Percentiles rank a stretch among this genome's conserved stretches.
Evolutionary conservation across 371 early-diverging fungal genomes (phyloP).

Genomic region (Circinella minor): DNA sequence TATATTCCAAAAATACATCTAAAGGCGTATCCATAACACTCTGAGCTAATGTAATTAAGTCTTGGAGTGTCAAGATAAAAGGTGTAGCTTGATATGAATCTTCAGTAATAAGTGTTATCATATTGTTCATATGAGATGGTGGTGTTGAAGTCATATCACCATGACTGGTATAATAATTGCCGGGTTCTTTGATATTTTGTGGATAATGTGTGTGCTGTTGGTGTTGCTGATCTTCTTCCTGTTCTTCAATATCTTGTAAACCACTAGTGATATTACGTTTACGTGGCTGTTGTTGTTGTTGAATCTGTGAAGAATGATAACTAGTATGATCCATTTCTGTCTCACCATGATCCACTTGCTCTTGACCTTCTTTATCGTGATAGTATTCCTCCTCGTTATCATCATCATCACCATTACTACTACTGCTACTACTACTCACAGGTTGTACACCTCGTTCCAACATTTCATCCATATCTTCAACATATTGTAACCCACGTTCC

Average conservation of each 20-base stretch:
- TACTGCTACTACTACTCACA: constrained; percentile 30
- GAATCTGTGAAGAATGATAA: background rate
- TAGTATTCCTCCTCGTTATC: background rate
- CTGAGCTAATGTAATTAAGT: constrained; percentile 60
- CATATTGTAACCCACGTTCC: constrained; percentile 67
- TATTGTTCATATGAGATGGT: constrained; percentile 39
- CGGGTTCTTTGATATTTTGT: background rate
- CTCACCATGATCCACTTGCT: constrained; percentile 3
- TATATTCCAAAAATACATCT: constrained; percentile 54
- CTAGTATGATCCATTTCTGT: background rate
- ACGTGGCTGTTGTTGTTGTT: background rate
- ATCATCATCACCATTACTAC: constrained; percentile 17
- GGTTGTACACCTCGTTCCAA: constrained; percentile 21
- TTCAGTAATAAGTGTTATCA: constrained; percentile 57
- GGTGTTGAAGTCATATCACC: background rate
- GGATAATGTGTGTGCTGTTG: background rate
- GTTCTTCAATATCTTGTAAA: constrained; percentile 29
- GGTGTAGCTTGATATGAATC: constrained; percentile 65
- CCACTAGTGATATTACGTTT: constrained; percentile 11
- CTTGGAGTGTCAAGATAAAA: constrained; percentile 63
- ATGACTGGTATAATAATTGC: background rate
- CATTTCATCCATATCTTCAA: constrained; percentile 50
- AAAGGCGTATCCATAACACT: constrained; percentile 61
- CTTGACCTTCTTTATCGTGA: background rate
- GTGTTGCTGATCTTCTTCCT: constrained; percentile 18